A percentile compares a stretch with the other conserved stretches of the same genome.
These are phyloP conservation scores for Annulohypoxylon nitens DNA, from an alignment of 495 filamentous ascomycete species.

Conservation along the genomic window DNA sequence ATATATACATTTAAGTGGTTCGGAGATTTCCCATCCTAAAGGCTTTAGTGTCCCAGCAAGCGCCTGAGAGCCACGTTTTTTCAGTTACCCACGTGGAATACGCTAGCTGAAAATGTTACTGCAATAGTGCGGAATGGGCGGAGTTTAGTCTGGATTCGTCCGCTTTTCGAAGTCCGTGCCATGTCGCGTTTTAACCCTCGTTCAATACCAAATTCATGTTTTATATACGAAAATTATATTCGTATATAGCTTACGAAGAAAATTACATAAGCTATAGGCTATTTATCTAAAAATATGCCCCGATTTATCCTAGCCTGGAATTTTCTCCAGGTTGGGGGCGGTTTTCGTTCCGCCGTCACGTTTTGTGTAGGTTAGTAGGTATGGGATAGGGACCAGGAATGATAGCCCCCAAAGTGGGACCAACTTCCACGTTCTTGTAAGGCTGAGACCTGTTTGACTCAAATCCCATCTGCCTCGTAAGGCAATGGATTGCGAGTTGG, in stretches of 20 bases:
- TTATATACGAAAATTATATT: not conserved
- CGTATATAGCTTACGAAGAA: not conserved
- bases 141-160: not conserved
- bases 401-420: conserved; percentile 43
- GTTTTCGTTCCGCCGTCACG: conserved; percentile 19
- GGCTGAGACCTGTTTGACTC: conserved; percentile 40
- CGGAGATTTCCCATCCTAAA: conserved; percentile 15
- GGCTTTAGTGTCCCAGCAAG: not conserved
- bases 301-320: conserved; percentile 30
- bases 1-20: conserved; percentile 3
- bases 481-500: conserved; percentile 21
- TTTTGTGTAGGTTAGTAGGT: not conserved
- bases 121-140: not conserved
- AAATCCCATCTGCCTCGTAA: conserved; percentile 24
- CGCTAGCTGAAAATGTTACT: not conserved
- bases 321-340: conserved; percentile 45
- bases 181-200: not conserved
- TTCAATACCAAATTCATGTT: not conserved
- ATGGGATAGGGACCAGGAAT: conserved; percentile 3
- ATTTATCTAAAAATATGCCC: not conserved
- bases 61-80: conserved; percentile 18
- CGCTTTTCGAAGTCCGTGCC: not conserved
- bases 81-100: not conserved
- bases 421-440: conserved; percentile 39
- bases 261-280: not conserved